These are phyloP conservation scores for Trichoderma semiorbis DNA, from an alignment of 2,329 filamentous ascomycete genomes.

Conservation along the genomic window DNA sequence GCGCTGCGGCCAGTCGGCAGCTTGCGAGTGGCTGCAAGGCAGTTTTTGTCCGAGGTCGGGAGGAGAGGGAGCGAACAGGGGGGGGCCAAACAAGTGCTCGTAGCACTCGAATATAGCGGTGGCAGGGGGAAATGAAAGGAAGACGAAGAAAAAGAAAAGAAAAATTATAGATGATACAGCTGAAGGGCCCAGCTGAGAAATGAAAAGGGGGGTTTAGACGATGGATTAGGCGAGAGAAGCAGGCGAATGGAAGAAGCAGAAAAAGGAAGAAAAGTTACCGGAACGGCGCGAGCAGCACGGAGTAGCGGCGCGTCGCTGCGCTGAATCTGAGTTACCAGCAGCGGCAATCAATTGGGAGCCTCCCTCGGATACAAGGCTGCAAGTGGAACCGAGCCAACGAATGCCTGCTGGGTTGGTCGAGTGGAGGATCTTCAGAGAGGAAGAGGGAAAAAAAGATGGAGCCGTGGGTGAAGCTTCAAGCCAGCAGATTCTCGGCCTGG, in stretches of 20 bases:
- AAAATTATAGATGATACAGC: neutral
- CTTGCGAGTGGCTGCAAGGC: conserved; percentile 14
- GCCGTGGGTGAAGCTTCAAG: neutral
- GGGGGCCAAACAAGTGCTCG: neutral
- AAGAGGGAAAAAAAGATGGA: neutral
- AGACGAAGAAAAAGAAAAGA: neutral
- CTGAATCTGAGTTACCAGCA: neutral
- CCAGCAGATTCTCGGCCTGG: neutral
- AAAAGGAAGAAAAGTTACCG: neutral
- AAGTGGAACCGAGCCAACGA: neutral
- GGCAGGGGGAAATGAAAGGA: neutral
- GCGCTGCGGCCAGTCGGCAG: conserved; percentile 5
- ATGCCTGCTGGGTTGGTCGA: neutral
- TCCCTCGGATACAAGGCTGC: conserved; percentile 1
- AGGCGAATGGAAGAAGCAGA: neutral
- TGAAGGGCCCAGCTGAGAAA: neutral
- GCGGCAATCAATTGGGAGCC: neutral
- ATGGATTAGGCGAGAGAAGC: neutral
- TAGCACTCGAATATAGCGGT: neutral
- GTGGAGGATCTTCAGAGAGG: neutral
- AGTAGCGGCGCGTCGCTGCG: neutral
- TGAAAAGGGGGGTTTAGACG: neutral
- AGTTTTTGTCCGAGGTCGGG: conserved; percentile 15
- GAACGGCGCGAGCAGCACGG: neutral
- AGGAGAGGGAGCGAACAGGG: neutral